phyloP scores from a whole-genome alignment of 352 stramenopile species.

The Phytophthora meadii region DNA sequence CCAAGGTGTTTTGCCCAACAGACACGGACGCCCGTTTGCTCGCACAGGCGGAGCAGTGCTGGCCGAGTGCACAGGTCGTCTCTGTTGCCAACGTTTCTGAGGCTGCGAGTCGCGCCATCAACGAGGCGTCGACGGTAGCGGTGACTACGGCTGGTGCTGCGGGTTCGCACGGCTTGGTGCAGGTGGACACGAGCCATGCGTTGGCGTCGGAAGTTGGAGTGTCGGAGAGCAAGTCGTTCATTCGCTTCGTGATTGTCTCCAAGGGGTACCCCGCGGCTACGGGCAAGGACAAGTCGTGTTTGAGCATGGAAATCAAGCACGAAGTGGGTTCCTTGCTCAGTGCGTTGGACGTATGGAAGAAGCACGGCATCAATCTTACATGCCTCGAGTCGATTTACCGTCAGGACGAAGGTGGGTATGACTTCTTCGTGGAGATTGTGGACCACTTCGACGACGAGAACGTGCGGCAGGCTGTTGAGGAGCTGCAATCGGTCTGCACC shows the following conservation, averaged over 20 bases:
- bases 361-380: conserved; percentile 81
- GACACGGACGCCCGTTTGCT: conserved; percentile 64
- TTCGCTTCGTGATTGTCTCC: conserved; percentile 81
- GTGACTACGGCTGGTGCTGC: conserved; percentile 66
- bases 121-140: conserved; percentile 50
- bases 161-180: conserved; percentile 42
- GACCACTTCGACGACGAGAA: conserved; percentile 79
- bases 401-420: conserved; percentile 71
- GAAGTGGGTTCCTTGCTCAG: conserved; percentile 86
- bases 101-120: conserved; percentile 49
- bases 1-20: conserved; percentile 62
- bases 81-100: conserved; percentile 71
- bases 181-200: conserved; percentile 60
- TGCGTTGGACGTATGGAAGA: conserved; percentile 85
- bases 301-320: conserved; percentile 89
- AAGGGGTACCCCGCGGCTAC: conserved; percentile 70
- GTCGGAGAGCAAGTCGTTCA: conserved; percentile 48
- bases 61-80: conserved; percentile 76
- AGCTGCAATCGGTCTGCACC: conserved; percentile 62
- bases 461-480: conserved; percentile 59
- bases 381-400: conserved; percentile 90
- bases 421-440: conserved; percentile 88
- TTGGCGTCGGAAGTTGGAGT: conserved; percentile 54
- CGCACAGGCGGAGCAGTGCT: conserved; percentile 71
- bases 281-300: conserved; percentile 82